Conservation (phyloP, 352 stramenopile genomes). For the Elongisporangium anandrum region DNA sequence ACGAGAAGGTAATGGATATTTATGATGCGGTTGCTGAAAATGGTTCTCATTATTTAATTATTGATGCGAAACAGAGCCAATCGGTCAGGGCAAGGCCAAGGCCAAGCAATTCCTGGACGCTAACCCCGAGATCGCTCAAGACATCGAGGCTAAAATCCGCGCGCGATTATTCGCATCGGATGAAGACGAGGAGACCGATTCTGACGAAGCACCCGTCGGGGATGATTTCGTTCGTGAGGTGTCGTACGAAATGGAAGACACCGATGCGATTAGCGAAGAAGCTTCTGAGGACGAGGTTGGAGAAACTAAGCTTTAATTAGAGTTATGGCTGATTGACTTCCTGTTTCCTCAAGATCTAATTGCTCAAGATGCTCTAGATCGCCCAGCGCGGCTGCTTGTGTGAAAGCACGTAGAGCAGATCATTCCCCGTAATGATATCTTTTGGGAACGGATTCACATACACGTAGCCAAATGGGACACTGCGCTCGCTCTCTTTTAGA, state of each 20-base stretch:
- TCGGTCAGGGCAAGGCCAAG: conserved; percentile 80
- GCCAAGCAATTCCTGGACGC: conserved; percentile 78
- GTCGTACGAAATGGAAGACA: background rate
- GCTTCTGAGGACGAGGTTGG: background rate
- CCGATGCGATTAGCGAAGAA: background rate
- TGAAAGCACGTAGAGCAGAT: conserved; percentile 80
- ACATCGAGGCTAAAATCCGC: conserved; percentile 73
- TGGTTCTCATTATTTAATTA: background rate
- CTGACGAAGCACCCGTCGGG: background rate
- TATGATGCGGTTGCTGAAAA: background rate
- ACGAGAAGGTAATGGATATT: conserved; percentile 35
- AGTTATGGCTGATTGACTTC: background rate
- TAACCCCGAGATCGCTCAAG: conserved; percentile 61
- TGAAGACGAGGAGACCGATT: conserved; percentile 4
- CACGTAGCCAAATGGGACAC: conserved; percentile 75
- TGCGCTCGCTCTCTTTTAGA: conserved; percentile 56
- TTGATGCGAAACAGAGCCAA: conserved; percentile 48
- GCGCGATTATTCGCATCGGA: conserved; percentile 46
- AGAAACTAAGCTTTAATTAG: background rate
- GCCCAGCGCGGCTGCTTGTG: conserved; percentile 78
- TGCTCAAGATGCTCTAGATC: background rate
- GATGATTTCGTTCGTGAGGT: background rate
- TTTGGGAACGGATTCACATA: conserved; percentile 80
- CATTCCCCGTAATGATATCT: conserved; percentile 73
- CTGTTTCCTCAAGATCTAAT: background rate